Base-by-base conservation (phyloP, 345 rosid species). In the Gynandropsis gynandra region DNA sequence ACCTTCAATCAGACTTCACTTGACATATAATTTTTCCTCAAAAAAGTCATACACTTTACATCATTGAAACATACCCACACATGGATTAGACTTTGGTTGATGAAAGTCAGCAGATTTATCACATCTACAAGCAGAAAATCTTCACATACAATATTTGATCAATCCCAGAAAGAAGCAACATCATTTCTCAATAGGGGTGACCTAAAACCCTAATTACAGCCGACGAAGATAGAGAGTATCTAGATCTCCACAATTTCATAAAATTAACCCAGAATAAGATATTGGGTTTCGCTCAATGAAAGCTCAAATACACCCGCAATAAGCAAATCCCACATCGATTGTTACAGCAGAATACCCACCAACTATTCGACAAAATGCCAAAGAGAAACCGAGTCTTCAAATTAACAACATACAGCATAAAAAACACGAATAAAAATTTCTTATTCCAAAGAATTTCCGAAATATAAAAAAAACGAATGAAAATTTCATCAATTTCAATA, bases 351-450 rank as follows among this genome's bases (percentile, higher is more conserved):
- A 12, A 47, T 33, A 34, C 10, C 18, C 55, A 54, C 56, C 50
- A 55, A 41, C 44, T 40, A 3, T 48, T 63, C 67, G 50, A 63
- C 21, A 9, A 32, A 40, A 54, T 62, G 42, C 44, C 55, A 47
- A 15, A 32, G 4, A 47, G 1, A 1, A 54, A 47, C 31, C 9
- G 15, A 33, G 36, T 47, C n/a, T 14, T 50, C 42, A 10, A 15
- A 4, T 1, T 8, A 50, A 19, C 16, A 5, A 11, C 18, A 36
- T 0, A n/a, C 3, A 7, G 13, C 40, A 4, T 10, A 4, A 4
- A 4, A 7, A 36, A 36, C 13, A 9, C 40, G 13, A 50, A 12
- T 15, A 4, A 12, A 27, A 50, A 11, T n/a, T 4, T 33, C 7
- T 9, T 16, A 21, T 51, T 36, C 15, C 15, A 12, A 10, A 16